Conservation (phyloP, 2,329 filamentous ascomycete genomes). For the Ophiostoma sp. region DNA sequence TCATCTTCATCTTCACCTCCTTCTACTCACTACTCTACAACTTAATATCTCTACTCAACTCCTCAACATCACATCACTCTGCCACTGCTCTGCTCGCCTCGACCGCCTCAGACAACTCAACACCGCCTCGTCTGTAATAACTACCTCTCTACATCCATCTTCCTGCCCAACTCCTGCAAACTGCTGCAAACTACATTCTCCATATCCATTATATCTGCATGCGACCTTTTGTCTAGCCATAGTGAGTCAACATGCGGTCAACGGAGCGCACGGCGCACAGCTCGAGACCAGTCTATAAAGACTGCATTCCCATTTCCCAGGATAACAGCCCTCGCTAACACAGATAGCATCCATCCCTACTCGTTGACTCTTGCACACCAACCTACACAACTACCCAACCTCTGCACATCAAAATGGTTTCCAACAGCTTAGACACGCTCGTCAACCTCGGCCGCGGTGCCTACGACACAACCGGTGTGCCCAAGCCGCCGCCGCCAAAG, state of each 20-base stretch:
- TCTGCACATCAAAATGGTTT: slow-evolving; percentile 32
- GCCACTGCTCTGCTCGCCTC: slow-evolving; percentile 2
- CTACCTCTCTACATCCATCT: slow-evolving; percentile 7
- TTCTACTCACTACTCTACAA: neutral
- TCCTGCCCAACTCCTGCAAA: slow-evolving; percentile 19
- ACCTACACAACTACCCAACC: neutral
- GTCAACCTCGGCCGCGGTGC: slow-evolving; percentile 37
- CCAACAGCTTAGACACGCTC: slow-evolving; percentile 31
- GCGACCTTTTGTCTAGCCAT: slow-evolving; percentile 17
- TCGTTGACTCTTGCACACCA: neutral
- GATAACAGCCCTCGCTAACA: neutral
- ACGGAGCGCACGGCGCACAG: slow-evolving; percentile 5
- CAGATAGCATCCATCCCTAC: neutral
- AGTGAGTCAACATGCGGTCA: slow-evolving; percentile 24
- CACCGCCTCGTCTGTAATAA: neutral
- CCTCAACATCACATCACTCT: neutral
- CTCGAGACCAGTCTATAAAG: slow-evolving; percentile 1
- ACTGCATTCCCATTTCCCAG: neutral
- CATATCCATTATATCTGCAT: slow-evolving; percentile 20
- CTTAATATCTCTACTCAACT: slow-evolving; percentile 8
- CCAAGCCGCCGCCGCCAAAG: slow-evolving; percentile 37
- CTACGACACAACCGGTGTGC: slow-evolving; percentile 38
- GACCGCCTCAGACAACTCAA: slow-evolving; percentile 1
- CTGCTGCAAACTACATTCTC: slow-evolving; percentile 14
- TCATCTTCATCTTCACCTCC: slow-evolving; percentile 17